Conservation (phyloP, 2,329 filamentous ascomycete genomes). For the Colletotrichum cereale region DNA sequence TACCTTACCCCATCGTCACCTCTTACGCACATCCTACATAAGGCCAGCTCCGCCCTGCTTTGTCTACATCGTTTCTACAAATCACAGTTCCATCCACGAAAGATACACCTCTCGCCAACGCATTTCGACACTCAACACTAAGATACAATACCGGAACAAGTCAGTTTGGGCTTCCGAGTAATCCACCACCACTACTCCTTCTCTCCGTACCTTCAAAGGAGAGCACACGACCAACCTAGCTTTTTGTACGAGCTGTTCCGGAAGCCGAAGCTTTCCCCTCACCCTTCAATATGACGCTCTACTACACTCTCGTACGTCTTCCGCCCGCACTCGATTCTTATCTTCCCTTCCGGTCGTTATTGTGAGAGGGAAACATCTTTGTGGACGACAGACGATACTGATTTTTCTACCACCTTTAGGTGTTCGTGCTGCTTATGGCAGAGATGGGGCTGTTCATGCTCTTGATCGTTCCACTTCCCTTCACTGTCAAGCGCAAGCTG, state of each 20-base stretch:
- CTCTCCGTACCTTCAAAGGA: conserved; percentile 3
- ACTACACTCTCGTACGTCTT: conserved; percentile 65
- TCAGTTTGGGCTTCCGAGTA: conserved; percentile 39
- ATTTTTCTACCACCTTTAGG: conserved; percentile 60
- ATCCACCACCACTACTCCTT: neutral
- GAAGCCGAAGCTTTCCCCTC: conserved; percentile 36
- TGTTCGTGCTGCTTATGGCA: conserved; percentile 84
- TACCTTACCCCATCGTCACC: conserved; percentile 39
- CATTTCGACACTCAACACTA: neutral
- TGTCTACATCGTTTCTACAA: conserved; percentile 11
- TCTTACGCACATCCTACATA: conserved; percentile 37
- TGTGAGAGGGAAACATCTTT: conserved; percentile 21
- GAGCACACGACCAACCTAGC: conserved; percentile 30
- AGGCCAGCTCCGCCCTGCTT: conserved; percentile 39
- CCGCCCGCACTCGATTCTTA: neutral
- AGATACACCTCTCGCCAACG: neutral
- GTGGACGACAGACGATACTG: conserved; percentile 1
- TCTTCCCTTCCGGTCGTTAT: neutral
- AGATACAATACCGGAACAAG: conserved; percentile 30
- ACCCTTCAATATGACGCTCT: conserved; percentile 65
- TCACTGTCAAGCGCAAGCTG: conserved; percentile 85
- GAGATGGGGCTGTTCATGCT: conserved; percentile 88
- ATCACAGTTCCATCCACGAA: conserved; percentile 18
- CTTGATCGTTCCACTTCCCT: conserved; percentile 88
- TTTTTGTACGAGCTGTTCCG: conserved; percentile 5